These are phyloP conservation scores for Phellinidium pouzarii DNA, from an alignment of 1,284 basidiomycete species.

Conservation along the genomic window DNA sequence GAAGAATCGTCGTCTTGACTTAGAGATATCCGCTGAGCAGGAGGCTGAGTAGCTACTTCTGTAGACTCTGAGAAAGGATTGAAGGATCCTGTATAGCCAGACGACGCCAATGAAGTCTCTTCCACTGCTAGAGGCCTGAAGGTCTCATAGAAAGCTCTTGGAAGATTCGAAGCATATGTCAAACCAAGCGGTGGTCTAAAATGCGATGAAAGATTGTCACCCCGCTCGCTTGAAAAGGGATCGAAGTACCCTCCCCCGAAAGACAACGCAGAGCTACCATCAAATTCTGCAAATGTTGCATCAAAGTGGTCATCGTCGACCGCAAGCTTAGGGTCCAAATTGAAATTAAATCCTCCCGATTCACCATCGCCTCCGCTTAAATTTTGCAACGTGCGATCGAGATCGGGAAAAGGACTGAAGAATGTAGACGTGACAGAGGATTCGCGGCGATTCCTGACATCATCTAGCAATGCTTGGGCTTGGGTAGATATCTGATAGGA, in stretches of 20 bases:
- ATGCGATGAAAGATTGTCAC: neutral
- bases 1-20: constrained; percentile 54
- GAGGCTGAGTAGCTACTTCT: constrained; percentile 34
- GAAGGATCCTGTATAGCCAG: constrained; percentile 65
- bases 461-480: constrained; percentile 78
- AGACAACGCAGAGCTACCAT: constrained; percentile 32
- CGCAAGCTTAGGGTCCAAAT: constrained; percentile 69
- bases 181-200: constrained; percentile 42
- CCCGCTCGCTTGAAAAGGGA: constrained; percentile 10
- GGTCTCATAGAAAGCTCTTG: constrained; percentile 47
- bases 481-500: constrained; percentile 84
- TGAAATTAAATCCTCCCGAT: constrained; percentile 72
- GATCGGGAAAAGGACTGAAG: constrained; percentile 82
- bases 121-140: constrained; percentile 36
- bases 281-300: constrained; percentile 45
- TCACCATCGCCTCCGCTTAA: constrained; percentile 51
- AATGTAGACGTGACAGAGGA: constrained; percentile 37
- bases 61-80: constrained; percentile 65
- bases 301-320: constrained; percentile 38
- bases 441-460: constrained; percentile 73
- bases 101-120: constrained; percentile 38
- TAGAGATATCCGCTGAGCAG: constrained; percentile 26
- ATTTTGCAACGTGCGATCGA: constrained; percentile 72
- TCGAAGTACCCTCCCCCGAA: constrained; percentile 8
- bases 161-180: constrained; percentile 38